Percentiles rank a stretch among this genome's conserved stretches.
Evolutionary conservation across 2,329 filamentous ascomycete genomes (phyloP).

Genomic region (Ascochyta koolunga): DNA sequence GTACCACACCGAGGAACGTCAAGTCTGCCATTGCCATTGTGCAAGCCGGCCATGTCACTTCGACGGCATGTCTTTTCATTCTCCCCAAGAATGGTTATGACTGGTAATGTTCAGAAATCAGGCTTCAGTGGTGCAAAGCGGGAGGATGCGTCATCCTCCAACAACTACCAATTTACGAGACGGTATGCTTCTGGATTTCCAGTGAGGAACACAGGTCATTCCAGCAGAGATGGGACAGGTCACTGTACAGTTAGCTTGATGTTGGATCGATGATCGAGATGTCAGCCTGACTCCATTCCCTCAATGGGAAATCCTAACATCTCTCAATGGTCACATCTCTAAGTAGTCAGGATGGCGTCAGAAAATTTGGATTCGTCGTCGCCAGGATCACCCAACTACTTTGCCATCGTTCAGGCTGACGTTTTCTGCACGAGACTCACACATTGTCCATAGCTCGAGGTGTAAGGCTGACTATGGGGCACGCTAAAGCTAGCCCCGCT

Average conservation of each 20-base stretch:
- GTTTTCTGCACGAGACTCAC: background rate
- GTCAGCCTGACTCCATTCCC: background rate
- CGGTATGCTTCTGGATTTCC: background rate
- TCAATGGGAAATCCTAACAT: background rate
- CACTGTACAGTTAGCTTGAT: background rate
- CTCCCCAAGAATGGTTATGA: no score
- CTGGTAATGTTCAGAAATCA: background rate
- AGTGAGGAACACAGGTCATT: background rate
- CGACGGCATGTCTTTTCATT: background rate
- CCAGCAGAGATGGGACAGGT: background rate
- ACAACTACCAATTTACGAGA: background rate
- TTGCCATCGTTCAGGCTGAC: background rate
- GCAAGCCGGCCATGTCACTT: conserved; percentile 3
- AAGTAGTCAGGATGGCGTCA: background rate
- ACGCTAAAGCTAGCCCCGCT: conserved; percentile 7
- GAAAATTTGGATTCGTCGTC: background rate
- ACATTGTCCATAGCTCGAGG: conserved; percentile 12
- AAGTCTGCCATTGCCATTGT: conserved; percentile 4
- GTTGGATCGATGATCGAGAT: conserved; percentile 1
- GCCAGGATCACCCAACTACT: background rate
- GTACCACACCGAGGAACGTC: conserved; percentile 22
- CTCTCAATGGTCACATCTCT: no score
- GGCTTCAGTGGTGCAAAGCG: background rate
- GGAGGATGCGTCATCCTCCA: background rate
- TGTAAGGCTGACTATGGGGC: conserved; percentile 16